Conservation (phyloP, 345 rosid genomes). For the Pistacia integerrima region DNA sequence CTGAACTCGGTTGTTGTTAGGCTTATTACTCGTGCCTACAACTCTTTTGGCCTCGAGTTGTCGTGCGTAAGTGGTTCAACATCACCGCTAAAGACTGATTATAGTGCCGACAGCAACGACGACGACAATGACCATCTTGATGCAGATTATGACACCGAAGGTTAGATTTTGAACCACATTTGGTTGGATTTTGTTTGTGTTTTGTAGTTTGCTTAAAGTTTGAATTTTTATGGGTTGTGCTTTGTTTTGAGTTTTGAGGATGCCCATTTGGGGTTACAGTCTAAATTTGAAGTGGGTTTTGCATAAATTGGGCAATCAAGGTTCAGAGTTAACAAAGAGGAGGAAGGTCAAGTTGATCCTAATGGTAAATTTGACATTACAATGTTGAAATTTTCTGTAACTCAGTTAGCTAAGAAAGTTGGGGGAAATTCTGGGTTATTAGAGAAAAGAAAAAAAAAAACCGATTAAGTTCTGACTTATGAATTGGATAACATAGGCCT, state of each 20-base stretch:
- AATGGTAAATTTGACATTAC: conserved; percentile 32
- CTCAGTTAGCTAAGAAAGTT: no score
- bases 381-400: neutral
- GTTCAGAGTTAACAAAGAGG: conserved; percentile 28
- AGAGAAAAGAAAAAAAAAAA: neutral
- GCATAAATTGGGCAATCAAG: conserved; percentile 32
- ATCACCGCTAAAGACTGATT: conserved; percentile 67
- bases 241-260: neutral
- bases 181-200: neutral
- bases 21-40: conserved; percentile 82
- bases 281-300: conserved; percentile 11
- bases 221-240: neutral
- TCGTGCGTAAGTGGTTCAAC: conserved; percentile 85
- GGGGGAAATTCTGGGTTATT: neutral
- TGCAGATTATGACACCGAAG: conserved; percentile 35
- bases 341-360: conserved; percentile 38
- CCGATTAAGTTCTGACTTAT: conserved; percentile 1
- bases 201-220: neutral
- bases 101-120: conserved; percentile 72
- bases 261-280: neutral
- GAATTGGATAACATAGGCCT: neutral
- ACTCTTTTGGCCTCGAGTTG: conserved; percentile 76
- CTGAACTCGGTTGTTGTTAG: conserved; percentile 79
- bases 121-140: conserved; percentile 21
- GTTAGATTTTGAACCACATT: conserved; percentile 16